Evolutionary conservation across 2,329 filamentous ascomycete species (phyloP).

Genomic region (Xylaria sp.): DNA sequence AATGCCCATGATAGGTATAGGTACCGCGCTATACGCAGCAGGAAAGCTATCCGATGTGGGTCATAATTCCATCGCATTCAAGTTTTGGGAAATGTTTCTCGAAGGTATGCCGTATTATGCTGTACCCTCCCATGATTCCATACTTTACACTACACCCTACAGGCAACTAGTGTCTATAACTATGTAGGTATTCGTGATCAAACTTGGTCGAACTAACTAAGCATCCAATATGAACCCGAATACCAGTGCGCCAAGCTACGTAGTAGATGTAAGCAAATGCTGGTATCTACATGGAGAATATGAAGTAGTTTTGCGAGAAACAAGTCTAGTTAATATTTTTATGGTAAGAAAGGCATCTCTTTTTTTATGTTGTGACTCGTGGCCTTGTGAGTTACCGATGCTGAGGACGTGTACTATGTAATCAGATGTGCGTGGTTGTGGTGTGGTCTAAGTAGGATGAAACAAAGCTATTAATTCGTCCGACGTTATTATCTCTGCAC

Average conservation of each 20-base stretch:
- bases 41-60: constrained; percentile 29
- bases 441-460: too few relatives aligned
- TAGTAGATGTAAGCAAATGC: background rate
- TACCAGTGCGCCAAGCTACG: constrained; percentile 10
- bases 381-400: too few relatives aligned
- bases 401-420: too few relatives aligned
- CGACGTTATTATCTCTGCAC: background rate
- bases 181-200: background rate
- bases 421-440: background rate
- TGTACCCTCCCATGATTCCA: too few relatives aligned
- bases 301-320: background rate
- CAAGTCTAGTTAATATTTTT: background rate
- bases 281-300: background rate
- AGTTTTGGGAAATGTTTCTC: constrained; percentile 32
- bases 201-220: constrained; percentile 10
- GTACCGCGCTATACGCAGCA: constrained; percentile 5
- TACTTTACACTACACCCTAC: constrained; percentile 11
- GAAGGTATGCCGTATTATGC: constrained; percentile 14
- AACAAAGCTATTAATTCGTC: background rate
- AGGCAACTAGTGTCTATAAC: background rate
- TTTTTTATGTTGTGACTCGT: too few relatives aligned
- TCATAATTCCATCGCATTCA: constrained; percentile 27
- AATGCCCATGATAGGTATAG: background rate
- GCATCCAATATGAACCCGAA: constrained; percentile 13
- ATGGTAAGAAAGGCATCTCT: background rate